These are phyloP conservation scores for Tolypocladium cylindrosporum DNA, from an alignment of 2,329 filamentous ascomycete genomes.

Conservation along the genomic window DNA sequence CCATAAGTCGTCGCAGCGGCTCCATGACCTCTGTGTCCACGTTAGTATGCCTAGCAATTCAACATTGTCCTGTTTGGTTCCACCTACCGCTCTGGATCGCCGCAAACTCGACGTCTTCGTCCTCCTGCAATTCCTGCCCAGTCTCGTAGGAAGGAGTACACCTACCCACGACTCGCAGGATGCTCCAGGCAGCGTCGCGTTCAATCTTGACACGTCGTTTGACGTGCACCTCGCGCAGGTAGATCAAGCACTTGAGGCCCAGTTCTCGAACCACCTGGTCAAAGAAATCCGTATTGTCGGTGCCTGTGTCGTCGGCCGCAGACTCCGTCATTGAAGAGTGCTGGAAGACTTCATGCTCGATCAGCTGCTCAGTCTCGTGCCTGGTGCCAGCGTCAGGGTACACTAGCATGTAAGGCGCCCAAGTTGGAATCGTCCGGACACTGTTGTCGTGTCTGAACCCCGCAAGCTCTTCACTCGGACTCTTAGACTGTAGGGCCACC, in stretches of 20 bases:
- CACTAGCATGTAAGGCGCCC: slow-evolving; percentile 41
- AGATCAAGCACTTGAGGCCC: slow-evolving; percentile 33
- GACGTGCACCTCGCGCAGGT: slow-evolving; percentile 37
- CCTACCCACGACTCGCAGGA: slow-evolving; percentile 31
- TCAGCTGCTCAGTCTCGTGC: slow-evolving; percentile 29
- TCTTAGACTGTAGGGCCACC: slow-evolving; percentile 16
- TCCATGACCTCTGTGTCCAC: slow-evolving; percentile 27
- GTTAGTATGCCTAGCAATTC: background rate
- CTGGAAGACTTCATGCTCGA: slow-evolving; percentile 33
- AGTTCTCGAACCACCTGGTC: slow-evolving; percentile 26
- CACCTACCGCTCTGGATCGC: slow-evolving; percentile 16
- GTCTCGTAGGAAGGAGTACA: slow-evolving; percentile 31
- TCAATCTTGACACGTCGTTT: slow-evolving; percentile 29
- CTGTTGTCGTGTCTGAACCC: slow-evolving; percentile 10
- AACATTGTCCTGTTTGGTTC: background rate
- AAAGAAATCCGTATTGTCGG: background rate
- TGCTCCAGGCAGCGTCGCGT: slow-evolving; percentile 27
- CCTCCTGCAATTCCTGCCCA: slow-evolving; percentile 19
- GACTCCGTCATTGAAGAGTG: slow-evolving; percentile 11
- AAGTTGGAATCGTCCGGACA: slow-evolving; percentile 25
- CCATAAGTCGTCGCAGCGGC: slow-evolving; percentile 41
- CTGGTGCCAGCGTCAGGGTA: slow-evolving; percentile 34
- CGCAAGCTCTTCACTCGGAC: slow-evolving; percentile 14
- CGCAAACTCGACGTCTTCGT: slow-evolving; percentile 18
- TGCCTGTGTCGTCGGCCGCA: slow-evolving; percentile 17